Evolutionary conservation across 345 rosid genomes (phyloP).

Genomic region (Sonneratia alba): DNA sequence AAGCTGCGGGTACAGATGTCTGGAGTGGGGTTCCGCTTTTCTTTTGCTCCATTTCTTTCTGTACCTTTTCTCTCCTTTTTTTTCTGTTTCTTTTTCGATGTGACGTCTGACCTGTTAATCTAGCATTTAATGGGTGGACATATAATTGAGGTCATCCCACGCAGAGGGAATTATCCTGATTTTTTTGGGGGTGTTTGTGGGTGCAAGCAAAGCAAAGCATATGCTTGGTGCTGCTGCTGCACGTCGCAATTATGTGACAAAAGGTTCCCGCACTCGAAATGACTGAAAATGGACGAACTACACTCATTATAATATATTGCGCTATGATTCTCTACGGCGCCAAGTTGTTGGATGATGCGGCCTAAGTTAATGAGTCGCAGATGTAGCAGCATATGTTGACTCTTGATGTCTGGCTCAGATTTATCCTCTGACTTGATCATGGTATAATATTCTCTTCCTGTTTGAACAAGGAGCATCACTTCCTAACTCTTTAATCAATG

Average conservation of each 20-base stretch:
- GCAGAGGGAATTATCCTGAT: conserved; percentile 4
- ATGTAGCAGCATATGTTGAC: background rate
- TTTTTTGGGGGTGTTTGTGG: background rate
- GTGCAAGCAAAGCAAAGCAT: background rate
- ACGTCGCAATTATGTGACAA: background rate
- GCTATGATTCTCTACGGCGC: background rate
- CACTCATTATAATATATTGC: background rate
- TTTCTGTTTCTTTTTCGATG: conserved; percentile 8
- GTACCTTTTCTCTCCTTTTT: background rate
- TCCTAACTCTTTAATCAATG: background rate
- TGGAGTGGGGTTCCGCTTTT: conserved; percentile 5
- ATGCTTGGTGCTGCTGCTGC: background rate
- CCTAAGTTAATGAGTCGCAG: background rate
- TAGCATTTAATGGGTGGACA: conserved; percentile 13
- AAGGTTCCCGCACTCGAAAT: background rate
- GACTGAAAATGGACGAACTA: conserved; percentile 1
- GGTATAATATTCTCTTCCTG: background rate
- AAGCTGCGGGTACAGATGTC: background rate
- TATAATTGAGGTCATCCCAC: conserved; percentile 13
- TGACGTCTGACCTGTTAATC: conserved; percentile 17
- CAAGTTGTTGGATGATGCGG: background rate
- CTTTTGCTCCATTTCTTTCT: background rate
- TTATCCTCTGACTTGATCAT: background rate
- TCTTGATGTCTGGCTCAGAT: background rate
- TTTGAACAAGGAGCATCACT: background rate